Evolutionary conservation across 1,139 yeast species (phyloP), one percentile per base, ranked within the genome.

Genomic region (Geotrichum cucujoidarum): DNA sequence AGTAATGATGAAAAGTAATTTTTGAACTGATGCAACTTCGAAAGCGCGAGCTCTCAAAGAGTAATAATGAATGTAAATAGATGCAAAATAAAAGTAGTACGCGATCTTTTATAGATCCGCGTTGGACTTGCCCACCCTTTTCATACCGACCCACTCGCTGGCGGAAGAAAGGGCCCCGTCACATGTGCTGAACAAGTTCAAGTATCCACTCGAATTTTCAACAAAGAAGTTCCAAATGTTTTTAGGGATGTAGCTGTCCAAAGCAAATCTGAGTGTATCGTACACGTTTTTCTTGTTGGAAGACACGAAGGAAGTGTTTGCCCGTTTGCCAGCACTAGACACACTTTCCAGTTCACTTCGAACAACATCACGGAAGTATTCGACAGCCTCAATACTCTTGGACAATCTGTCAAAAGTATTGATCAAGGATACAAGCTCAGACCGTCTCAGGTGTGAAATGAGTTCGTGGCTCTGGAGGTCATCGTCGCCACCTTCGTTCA

Each of bases 321-420:
- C 21, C 68, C 70, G 33, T 13, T 51, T 57, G 20, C 3, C 13
- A 4, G n/a, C 22, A 0, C 70, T 55, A 49, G 60, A 74, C 62
- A 55, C 75, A 80, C 66, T 37, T 62, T 50, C 40, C 16, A 39
- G 39, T 29, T 43, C 33, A 14, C 16, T 21, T 33, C 62, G 60
- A 41, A 69, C 82, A 70, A 81, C 65, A 27, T 60, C 58, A 61
- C 84, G 82, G 71, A 90, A 92, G 55, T 78, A 77, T 54, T 78
- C 78, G 44, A 90, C 81, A 25, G 95, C 80, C 53, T 75, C 79
- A 36, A 92, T 73, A 32, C 95, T 85, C 68, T 87, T 88, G 14
- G 95, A 84, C 53, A 92, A 74, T 58, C 97, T 78, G 62, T 90
- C 97, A 67, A 88, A 88, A 0, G 97, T 92, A 68, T 92, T 92